A percentile compares a stretch with the other conserved stretches of the same genome.
These are phyloP conservation scores for Chaetomium globosum DNA, from an alignment of 2,329 filamentous ascomycete genomes.

Conservation along the genomic window DNA sequence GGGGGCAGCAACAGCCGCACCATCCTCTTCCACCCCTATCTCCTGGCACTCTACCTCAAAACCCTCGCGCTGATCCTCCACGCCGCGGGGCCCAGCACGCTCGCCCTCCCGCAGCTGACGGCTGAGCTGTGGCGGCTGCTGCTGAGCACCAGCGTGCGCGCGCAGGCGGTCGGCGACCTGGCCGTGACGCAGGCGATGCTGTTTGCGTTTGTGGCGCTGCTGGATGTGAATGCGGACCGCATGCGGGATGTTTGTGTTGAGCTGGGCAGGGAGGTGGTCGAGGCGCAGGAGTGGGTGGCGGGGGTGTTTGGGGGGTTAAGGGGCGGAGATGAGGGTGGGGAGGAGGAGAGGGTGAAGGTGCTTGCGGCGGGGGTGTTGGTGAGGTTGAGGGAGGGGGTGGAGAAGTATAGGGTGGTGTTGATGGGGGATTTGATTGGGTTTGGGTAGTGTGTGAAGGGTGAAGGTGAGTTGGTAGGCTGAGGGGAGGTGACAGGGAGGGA, in stretches of 20 bases:
- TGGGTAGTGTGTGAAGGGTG: slow-evolving; percentile 8
- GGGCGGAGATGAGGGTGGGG: slow-evolving; percentile 56
- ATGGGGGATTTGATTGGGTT: slow-evolving; percentile 66
- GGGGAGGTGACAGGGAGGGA: neutral
- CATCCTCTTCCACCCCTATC: slow-evolving; percentile 71
- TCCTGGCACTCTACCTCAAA: slow-evolving; percentile 80
- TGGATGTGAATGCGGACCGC: slow-evolving; percentile 79
- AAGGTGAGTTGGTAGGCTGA: too few relatives aligned
- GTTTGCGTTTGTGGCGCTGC: slow-evolving; percentile 74
- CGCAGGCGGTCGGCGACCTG: slow-evolving; percentile 61
- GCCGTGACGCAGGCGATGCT: slow-evolving; percentile 73
- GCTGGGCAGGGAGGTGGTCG: slow-evolving; percentile 75
- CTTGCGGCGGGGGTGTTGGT: slow-evolving; percentile 77
- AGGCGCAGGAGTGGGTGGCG: slow-evolving; percentile 84
- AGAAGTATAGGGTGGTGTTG: slow-evolving; percentile 75
- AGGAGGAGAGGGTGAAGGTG: slow-evolving; percentile 80
- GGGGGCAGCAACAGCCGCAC: slow-evolving; percentile 51
- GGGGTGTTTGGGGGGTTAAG: slow-evolving; percentile 68
- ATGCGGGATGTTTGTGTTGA: slow-evolving; percentile 72
- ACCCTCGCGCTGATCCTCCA: slow-evolving; percentile 83
- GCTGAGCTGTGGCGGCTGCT: slow-evolving; percentile 83
- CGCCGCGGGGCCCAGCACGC: slow-evolving; percentile 76
- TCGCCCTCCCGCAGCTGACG: slow-evolving; percentile 77
- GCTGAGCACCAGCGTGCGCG: slow-evolving; percentile 63
- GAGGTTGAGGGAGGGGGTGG: slow-evolving; percentile 76